Base-by-base conservation (phyloP, 768 basidiomycete species). In the Galerina marginata region DNA sequence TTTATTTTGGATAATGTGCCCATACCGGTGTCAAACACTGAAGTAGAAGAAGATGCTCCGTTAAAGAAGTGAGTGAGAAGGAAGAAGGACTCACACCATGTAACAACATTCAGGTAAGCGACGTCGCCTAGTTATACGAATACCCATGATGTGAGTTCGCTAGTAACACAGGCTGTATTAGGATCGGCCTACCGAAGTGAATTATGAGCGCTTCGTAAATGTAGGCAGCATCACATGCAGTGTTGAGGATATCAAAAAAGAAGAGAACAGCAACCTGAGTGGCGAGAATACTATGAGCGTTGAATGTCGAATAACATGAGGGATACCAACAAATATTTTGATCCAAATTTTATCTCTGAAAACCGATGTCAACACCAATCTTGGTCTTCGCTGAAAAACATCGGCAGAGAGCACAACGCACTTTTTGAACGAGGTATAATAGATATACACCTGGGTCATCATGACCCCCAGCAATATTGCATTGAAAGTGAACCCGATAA, bases 381-480 rank as follows among this genome's bases (percentile, higher is more conserved):
- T 33, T 5, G 29, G 7, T 33, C 29, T 4, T 33, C 7, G 20
- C 20, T 20, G 20, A 33, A 33, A 33, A 33, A 33, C 7, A 33
- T 33, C 29, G 2, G 29, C 29, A 33, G 29, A 33, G 29, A 33
- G 29, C 29, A 4, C n/a, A 38, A 25, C 36, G 16, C 9, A 70
- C 69, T 55, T 58, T 23, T 63, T 64, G 38, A 65, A 70, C 66
- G 77, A 73, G 26, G 71, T 76, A 65, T 73, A 80, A 67, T 86
- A 85, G 7, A 85, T 37, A 58, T 80, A 80, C 9, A 77, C 69
- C 68, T 85, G 78, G 0, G 75, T 77, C 38, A 79, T 77, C 77
- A 81, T 82, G 52, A 83, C 78, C 3, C 80, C 81, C 56, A 80
- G 80, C 5, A 83, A 71, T 10, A 80, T 49, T n/a, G 81, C 68